Conservation (phyloP, 2,329 filamentous ascomycete genomes). For the Aureobasidium sp. region DNA sequence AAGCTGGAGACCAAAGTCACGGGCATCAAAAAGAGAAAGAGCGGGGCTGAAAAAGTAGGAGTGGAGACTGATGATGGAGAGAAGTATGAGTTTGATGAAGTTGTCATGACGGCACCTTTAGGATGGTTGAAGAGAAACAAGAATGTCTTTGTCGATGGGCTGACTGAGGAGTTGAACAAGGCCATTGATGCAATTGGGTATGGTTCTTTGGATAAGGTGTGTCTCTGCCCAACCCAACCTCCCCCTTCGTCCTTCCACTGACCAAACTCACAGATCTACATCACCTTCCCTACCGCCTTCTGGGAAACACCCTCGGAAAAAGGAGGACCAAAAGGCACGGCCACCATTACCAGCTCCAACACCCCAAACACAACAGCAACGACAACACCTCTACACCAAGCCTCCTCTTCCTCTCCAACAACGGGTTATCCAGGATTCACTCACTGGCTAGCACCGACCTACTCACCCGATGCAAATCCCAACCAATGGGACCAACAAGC, state of each 20-base stretch:
- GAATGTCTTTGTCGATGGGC: conserved; percentile 37
- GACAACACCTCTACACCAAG: conserved; percentile 30
- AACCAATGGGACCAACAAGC: conserved; percentile 55
- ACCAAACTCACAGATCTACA: conserved; percentile 31
- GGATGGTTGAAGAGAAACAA: conserved; percentile 48
- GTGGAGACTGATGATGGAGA: conserved; percentile 40
- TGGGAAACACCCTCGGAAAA: background rate
- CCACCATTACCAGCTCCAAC: conserved; percentile 23
- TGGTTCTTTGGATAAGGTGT: conserved; percentile 19
- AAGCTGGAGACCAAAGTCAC: conserved; percentile 43
- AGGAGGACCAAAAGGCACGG: background rate
- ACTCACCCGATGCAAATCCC: conserved; percentile 52
- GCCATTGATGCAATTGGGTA: conserved; percentile 37
- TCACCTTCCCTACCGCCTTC: conserved; percentile 53
- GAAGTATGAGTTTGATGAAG: conserved; percentile 41
- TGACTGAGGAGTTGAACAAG: conserved; percentile 36
- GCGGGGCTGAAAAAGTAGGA: conserved; percentile 44
- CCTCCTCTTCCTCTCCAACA: conserved; percentile 22
- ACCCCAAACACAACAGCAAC: conserved; percentile 33
- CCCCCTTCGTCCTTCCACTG: background rate
- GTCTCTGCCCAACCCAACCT: background rate
- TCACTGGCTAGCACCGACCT: conserved; percentile 67
- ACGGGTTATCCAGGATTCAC: conserved; percentile 58
- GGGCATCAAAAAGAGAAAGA: conserved; percentile 34
- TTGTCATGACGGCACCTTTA: conserved; percentile 47